Evolutionary conservation across 805 yeast species (phyloP), one percentile per base, ranked within the genome.

Genomic region (Candida boidinii): DNA sequence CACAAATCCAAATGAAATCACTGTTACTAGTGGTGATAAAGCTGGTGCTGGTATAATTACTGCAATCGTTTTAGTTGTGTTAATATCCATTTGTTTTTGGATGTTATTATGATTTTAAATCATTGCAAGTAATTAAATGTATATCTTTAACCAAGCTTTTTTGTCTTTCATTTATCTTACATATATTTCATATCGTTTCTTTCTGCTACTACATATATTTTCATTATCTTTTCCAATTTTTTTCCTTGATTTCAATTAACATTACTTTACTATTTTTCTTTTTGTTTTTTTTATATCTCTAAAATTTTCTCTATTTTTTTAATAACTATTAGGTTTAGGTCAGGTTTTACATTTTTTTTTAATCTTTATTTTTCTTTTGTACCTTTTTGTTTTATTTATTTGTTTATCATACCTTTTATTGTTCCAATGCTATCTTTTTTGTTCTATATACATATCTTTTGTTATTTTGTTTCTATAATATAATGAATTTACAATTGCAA

Each of bases 41-140:
- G 95, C 86, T 2, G 97, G 97, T 31, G 96, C 96, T 1, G 94
- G 94, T 30, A 63, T 88, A 16, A 55, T 85, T 27, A 90, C 98
- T 0, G 94, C 88, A 0, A 55, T 85, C 5, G 76, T 81, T 1
- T 54, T 85, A 41, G 72, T 73, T 2, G 51, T 66, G 3, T 46
- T 86, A 17, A 52, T 77, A 15, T 85, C 78, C 23, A 76, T 87
- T 17, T 69, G 82, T 21, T 63, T 76, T 22, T 87, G 97, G 96
- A 79, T 90, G 88, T 29, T 54, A 8, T 25, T 52, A 16, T 54
- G 36, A 28, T n/a, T n/a, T n/a, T n/a, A n/a, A n/a, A n/a, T n/a
- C n/a, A n/a, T 6, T 23, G 51, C 17, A 24, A 16, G 76, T 31
- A 52, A 73, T 33, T 74, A 54, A 44, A 23, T 7, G n/a, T n/a